Conservation (phyloP, 1,284 basidiomycete genomes). For the Puccinia triticina region DNA sequence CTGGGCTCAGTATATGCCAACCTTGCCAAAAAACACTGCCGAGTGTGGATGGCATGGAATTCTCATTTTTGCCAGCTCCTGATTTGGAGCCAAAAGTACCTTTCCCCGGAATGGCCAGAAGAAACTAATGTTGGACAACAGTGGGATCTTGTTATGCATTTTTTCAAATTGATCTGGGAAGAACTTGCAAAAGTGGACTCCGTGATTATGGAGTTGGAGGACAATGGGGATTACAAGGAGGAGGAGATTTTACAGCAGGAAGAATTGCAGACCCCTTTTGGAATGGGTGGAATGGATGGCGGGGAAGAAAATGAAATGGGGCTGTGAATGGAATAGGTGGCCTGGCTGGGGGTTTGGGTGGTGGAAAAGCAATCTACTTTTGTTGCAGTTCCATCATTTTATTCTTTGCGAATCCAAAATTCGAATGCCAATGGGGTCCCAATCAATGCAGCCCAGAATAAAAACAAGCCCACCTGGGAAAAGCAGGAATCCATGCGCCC, state of each 20-base stretch:
- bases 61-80: not conserved
- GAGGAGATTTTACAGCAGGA: slow-evolving; percentile 9
- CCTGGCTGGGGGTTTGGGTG: too few relatives aligned
- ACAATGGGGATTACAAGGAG: not conserved
- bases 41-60: not conserved
- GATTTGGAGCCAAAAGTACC: not conserved
- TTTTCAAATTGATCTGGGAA: not conserved
- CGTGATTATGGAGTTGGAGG: not conserved
- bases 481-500: too few relatives aligned
- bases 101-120: not conserved
- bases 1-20: not conserved
- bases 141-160: not conserved
- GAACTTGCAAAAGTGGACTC: not conserved
- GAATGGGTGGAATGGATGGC: not conserved
- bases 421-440: too few relatives aligned
- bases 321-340: too few relatives aligned
- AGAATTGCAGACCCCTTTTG: not conserved
- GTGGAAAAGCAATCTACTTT: too few relatives aligned
- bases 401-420: too few relatives aligned
- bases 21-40: slow-evolving; percentile 4
- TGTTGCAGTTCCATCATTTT: too few relatives aligned
- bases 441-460: too few relatives aligned
- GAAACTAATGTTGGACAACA: not conserved
- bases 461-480: too few relatives aligned
- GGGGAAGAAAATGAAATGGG: too few relatives aligned